Evolutionary conservation across 441 rosid species (phyloP).

Genomic region (Sinapis alba): DNA sequence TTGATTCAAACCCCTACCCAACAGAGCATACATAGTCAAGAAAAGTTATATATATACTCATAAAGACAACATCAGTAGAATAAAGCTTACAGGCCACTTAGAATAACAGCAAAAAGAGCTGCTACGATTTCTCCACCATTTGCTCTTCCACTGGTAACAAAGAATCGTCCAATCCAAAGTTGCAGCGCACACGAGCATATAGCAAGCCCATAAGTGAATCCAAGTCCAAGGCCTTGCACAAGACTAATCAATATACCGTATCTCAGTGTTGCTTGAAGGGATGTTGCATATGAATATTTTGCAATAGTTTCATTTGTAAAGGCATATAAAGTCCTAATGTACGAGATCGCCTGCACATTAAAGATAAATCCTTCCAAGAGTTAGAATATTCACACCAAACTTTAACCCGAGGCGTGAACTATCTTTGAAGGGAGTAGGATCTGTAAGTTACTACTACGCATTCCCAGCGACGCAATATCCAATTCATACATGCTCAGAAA

Average conservation of each 20-base stretch:
- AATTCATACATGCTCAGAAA: neutral
- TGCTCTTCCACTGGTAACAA: constrained; percentile 65
- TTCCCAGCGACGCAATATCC: neutral
- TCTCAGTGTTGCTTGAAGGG: constrained; percentile 95
- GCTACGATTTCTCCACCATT: constrained; percentile 96
- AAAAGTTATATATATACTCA: neutral
- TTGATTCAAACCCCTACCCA: constrained; percentile 89
- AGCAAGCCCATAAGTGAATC: constrained; percentile 99
- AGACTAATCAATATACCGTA: constrained; percentile 97
- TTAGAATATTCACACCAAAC: constrained; percentile 10
- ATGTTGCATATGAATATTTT: constrained; percentile 95
- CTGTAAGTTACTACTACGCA: neutral
- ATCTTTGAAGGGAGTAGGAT: neutral
- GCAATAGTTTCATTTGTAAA: constrained; percentile 99
- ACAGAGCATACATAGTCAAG: constrained; percentile 19
- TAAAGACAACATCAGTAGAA: neutral
- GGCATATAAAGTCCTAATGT: constrained; percentile 87
- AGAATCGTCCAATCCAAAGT: constrained; percentile 97
- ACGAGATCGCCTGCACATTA: constrained; percentile 87
- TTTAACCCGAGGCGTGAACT: neutral
- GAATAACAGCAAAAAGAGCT: constrained; percentile 93
- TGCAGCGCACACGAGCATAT: constrained; percentile 99
- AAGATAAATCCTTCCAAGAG: constrained; percentile 5
- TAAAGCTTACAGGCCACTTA: constrained; percentile 97
- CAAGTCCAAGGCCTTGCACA: constrained; percentile 99